Percentiles rank a stretch among this genome's conserved stretches.
phyloP scores from a whole-genome alignment of 129 eudicot genomes.

The Sambucus nigra region DNA sequence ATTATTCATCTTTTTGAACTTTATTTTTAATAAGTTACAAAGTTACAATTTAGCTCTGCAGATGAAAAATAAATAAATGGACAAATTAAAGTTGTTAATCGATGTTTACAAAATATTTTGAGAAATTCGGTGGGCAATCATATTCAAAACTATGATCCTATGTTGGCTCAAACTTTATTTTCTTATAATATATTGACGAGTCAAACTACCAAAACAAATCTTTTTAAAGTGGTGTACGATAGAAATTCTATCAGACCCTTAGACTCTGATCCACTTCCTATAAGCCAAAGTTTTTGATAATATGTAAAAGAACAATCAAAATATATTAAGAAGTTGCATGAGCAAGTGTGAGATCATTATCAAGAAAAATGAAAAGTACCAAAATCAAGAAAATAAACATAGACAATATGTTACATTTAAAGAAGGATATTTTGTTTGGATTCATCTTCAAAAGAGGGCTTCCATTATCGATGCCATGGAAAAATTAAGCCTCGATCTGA shows the following conservation, averaged over 20 bases:
- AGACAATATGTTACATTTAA: neutral
- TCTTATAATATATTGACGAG: neutral
- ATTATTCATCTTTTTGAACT: neutral
- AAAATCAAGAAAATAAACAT: neutral
- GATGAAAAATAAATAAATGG: slow-evolving; percentile 1
- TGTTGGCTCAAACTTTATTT: slow-evolving; percentile 6
- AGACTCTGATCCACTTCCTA: slow-evolving; percentile 3
- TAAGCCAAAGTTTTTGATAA: neutral
- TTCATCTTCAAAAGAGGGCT: too few species aligned
- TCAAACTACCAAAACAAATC: neutral
- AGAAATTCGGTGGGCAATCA: neutral
- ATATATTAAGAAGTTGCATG: slow-evolving; percentile 14
- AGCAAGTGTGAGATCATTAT: neutral
- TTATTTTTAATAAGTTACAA: neutral
- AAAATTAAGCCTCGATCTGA: slow-evolving; percentile 3
- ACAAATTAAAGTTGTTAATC: neutral
- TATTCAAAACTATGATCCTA: neutral
- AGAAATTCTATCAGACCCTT: slow-evolving; percentile 9
- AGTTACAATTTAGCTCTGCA: slow-evolving; percentile 2
- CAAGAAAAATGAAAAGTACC: neutral
- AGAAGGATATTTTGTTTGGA: slow-evolving; percentile 3
- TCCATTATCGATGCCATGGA: neutral
- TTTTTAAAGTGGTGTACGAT: slow-evolving; percentile 12
- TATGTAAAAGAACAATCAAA: neutral
- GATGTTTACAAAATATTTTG: slow-evolving; percentile 3